Evolutionary conservation across 2,329 filamentous ascomycete genomes (phyloP), one percentile per base, ranked within the genome.

Genomic region (Aphanocladium album): DNA sequence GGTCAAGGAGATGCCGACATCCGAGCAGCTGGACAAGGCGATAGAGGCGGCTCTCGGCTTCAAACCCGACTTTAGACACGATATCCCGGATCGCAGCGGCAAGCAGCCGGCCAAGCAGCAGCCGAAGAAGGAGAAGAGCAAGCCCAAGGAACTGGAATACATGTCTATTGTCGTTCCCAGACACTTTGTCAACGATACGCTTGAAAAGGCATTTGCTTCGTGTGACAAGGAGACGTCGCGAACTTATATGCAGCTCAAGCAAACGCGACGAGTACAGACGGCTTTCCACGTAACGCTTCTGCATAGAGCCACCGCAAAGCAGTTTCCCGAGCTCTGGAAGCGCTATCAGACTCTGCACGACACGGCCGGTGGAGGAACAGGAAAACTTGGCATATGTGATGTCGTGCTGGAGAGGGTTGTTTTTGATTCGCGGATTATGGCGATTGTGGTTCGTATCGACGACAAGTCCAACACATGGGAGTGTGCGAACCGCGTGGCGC

Each of bases 231-330:
- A 85, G 5, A 67, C 56, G 8, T 70, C 71, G 35, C 70, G 69
- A 9, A 87, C 96, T 69, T 99, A 90, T 77, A 84, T 83, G 67
- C 84, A 90, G 61, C 82, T 99, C 37, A 84, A 89, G 72, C 82
- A 89, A 66, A 83, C 81, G 2, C 83, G 88, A 21, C 89, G 95
- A 59, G 76, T 98, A 6, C 93, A 98, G 73, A 71, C 82, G n/a
- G 82, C 87, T 45, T 99, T 98, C 72, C 95, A 99, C 72, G 90
- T 99, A 61, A 99, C 95, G 0, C 83, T 99, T 43, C 91, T 97
- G 72, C 95, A 99, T 74, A 87, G 88, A 51, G 86, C 88, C 12
- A 79, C 78, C 2, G 77, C 84, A 11, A 79, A 79, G 45, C 76
- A 87, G 33, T 74, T 87, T 64, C 82, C 87, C 0, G 83, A 88